Base-by-base conservation (phyloP, 23 red algal genomes). In the Gracilaria caudata region DNA sequence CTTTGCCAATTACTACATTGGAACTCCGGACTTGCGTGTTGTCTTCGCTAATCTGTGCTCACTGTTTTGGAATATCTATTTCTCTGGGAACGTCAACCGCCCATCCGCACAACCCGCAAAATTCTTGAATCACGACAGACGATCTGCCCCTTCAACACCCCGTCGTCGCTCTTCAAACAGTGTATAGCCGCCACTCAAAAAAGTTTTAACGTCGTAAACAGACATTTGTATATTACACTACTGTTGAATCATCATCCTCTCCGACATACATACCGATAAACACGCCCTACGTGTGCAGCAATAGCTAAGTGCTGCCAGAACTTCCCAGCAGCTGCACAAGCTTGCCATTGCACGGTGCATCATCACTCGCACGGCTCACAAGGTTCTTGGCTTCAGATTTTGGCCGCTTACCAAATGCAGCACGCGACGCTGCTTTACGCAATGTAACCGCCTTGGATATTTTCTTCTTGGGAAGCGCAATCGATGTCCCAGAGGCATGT, bases 61-160 rank as follows among this genome's bases (percentile, higher is more conserved):
- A 44, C 38, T 94, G 63, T 94, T 88, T 81, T 94, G 92, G 92
- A 94, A 94, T 76, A 87, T 88, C 28, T 94, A 94, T 55, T 94
- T 94, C 70, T 81, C 92, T n/a, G 43, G 45, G 13, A 83, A 87
- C 37, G 92, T 93, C 55, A 84, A 88, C 33, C 68, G 53, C 51
- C 41, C 56, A 25, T 2, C 56, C 51, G 60, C 77, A 7, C 56
- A 57, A 80, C 29, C 77, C 32, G 43, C 51, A 23, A 63, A 57
- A 43, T 35, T 61, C 36, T 26, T 37, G 7, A 80, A 33, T 20
- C 29, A n/a, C 7, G 39, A 80, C 44, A 36, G 77, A 51, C 33
- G 46, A 58, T 41, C 51, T n/a, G 4, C 51, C 11, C 77, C 51
- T 51, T 60, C 51, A 57, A 61, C 51, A 23, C 51, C 51, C 12